Evolutionary conservation across 192 early-diverging fungal species (phyloP), one percentile per base, ranked within the genome.

Genomic region (Podila epigama): DNA sequence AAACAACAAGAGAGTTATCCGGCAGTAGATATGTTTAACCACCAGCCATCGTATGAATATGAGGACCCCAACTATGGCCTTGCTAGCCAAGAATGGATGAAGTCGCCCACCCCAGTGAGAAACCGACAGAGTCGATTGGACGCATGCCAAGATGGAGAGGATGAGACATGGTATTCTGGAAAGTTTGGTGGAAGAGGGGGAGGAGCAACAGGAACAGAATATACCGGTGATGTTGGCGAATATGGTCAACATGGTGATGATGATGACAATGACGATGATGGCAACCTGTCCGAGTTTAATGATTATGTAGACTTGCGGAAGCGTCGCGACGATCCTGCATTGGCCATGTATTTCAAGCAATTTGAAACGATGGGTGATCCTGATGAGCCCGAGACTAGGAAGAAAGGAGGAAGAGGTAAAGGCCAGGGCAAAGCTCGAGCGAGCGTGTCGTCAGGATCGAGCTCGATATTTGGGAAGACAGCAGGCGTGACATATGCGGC

Each of bases 321-420:
- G 35, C 64, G 61, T 18, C 69, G 70, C 0, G 59, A 72, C 29
- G 63, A 71, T 29, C 79, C 79, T 2, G 41, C 57, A 2, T 20
- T 71, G 27, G 79, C 69, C 5, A 66, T 72, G 65, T 80, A 68
- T 56, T 80, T 80, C 68, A 69, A 71, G 1, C 79, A 80, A 29
- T 63, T 80, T 40, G 44, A 35, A 50, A 25, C 10, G 56, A 39
- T 3, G 12, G 39, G 2, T 22, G 20, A 3, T 52, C 56, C 12
- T 52, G 20, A 12, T 20, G 18, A 44, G 32, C 65, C 44, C 0
- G n/a, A 18, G n/a, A 22, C 8, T 8, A 48, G 25, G 44, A 48
- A 48, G 44, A 48, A 48, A 48, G 44, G 44, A 22, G 44, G 44
- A 22, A 15, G 44, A 8, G 15, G 12, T 20, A 48, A n/a, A n/a